Base-by-base conservation (phyloP, 495 filamentous ascomycete genomes). In the Neurospora tetraspora region DNA sequence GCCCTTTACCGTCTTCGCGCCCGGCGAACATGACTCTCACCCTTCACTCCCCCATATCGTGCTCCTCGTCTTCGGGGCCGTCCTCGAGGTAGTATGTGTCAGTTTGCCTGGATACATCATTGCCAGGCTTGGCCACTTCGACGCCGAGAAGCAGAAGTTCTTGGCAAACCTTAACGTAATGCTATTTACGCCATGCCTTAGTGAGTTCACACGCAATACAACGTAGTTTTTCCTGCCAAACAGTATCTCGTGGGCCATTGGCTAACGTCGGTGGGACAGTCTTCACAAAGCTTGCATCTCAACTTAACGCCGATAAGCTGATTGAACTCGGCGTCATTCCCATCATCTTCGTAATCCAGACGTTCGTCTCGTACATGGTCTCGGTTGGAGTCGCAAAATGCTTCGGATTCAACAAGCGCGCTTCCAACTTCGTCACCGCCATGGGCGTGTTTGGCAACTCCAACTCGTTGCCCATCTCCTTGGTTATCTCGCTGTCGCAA, bases 381-480 rank as follows among this genome's bases (percentile, higher is more conserved):
- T 89, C 95, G 3, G 82, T 88, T 10, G 74, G 83, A 5, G 86
- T 98, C 38, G 86, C 92, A 14, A 90, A 87, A 83, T 84, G 89
- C 70, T 96, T 92, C 77, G 85, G 92, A 4, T 93, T 99, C 82
- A 88, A 89, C 77, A 95, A 93, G 78, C 87, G 94, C 71, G 90
- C 92, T 53, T 87, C 90, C 61, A 98, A 98, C 80, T 99, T 98
- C 78, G 92, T 99, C 65, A 91, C 93, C 69, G 96, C 96, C 45
- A 99, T 98, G 96, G 93, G 90, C 69, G 96, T 99, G 43, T 99
- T 99, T 79, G 96, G 95, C 72, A 99, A 99, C 80, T 98, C 95
- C 40, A 99, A 98, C 82, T 98, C 96, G 18, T 90, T 99, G 20
- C 96, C 96, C 2, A 98, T 99, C 71, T 99, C 96, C 1, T 89